Conservation (phyloP, 768 basidiomycete genomes). For the Hypsizygus marmoreus region DNA sequence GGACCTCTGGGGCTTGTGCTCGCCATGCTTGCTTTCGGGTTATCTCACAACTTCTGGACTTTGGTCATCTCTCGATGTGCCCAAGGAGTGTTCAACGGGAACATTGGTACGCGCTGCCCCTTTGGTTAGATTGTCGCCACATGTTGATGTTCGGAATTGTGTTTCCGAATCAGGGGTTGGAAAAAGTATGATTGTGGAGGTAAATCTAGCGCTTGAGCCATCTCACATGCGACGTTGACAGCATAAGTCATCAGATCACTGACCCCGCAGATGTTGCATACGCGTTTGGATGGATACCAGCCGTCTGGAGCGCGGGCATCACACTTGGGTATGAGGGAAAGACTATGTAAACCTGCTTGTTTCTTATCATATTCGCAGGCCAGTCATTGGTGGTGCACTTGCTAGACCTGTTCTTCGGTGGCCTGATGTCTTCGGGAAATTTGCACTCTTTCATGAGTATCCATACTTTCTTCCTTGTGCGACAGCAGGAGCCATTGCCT, state of each 20-base stretch:
- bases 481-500: slow-evolving; percentile 15
- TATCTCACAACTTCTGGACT: slow-evolving; percentile 31
- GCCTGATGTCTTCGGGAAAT: slow-evolving; percentile 24
- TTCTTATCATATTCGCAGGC: slow-evolving; percentile 10
- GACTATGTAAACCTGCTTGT: not conserved
- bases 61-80: slow-evolving; percentile 28
- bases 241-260: too few species aligned
- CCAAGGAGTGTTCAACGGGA: slow-evolving; percentile 41
- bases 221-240: too few species aligned
- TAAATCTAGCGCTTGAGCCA: too few species aligned
- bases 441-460: slow-evolving; percentile 27
- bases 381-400: slow-evolving; percentile 31
- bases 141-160: too few species aligned
- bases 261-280: slow-evolving; percentile 9
- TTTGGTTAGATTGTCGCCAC: not conserved
- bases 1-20: slow-evolving; percentile 32
- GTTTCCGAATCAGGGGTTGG: too few species aligned
- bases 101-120: slow-evolving; percentile 29
- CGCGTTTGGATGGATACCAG: slow-evolving; percentile 14
- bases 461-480: slow-evolving; percentile 35
- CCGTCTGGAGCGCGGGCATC: slow-evolving; percentile 14
- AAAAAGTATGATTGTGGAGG: too few species aligned
- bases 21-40: slow-evolving; percentile 34
- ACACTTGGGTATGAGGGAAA: slow-evolving; percentile 23
- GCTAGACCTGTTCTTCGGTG: slow-evolving; percentile 29